Base-by-base conservation (phyloP, 257 asterid genomes). In the Fraxinus cuspidata region DNA sequence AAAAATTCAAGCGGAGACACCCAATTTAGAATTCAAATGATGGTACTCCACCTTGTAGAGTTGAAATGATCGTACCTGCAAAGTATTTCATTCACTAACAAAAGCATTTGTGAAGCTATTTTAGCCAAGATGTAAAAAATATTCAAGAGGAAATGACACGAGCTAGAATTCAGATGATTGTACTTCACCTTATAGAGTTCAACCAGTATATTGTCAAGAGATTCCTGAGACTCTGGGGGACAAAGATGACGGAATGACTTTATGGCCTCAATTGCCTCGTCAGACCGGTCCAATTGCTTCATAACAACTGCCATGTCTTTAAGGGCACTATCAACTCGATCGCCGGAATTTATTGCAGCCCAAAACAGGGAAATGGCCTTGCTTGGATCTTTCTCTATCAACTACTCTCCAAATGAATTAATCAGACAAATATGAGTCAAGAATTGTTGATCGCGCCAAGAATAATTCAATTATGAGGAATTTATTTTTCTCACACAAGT, bases 271-370 rank as follows among this genome's bases (percentile, higher is more conserved):
- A 96, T 87, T 1, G 98, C 99, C 88, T 96, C 99, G 19, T 96
- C 95, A 0, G 98, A 77, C 0, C 99, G 88, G 72, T 89, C 79
- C 85, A 96, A 79, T 60, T 93, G 99, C 74, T 92, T 92, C 99
- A 93, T 92, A 40, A 92, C 97, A 31, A 92, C 86, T 18, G 99
- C 99, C 99, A 93, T 96, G 87, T 96, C 99, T 81, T 96, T 96
- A 15, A 96, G 83, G 68, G 99, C 95, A 85, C 99, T 96, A 25
- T 93, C 97, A 5, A 90, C 95, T 58, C 98, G 87, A 82, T 96
- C 99, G 21, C 98, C 97, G 10, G 97, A 84, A 80, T 96, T 96
- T 65, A 96, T 96, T 18, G 99, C 93, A 0, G 97, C 88, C 99
- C 99, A 96, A 83, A 96, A 96, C 70, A 96, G 87, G 76, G 97